phyloP scores from a whole-genome alignment of 805 yeast genomes.

The Sporopachydermia lactativora region DNA sequence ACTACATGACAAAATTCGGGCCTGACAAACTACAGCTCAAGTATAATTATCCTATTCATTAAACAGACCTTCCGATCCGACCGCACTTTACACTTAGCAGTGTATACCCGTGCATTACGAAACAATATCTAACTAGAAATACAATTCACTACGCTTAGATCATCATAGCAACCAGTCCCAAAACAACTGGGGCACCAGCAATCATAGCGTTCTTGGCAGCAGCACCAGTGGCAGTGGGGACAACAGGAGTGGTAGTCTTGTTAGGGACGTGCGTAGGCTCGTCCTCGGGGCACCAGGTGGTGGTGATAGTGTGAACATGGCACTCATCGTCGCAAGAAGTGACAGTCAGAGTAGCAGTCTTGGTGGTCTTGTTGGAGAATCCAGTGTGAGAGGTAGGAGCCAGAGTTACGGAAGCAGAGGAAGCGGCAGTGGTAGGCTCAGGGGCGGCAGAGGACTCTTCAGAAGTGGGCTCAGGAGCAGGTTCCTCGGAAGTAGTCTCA shows the following conservation, averaged over 20 bases:
- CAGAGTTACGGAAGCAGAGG: background rate
- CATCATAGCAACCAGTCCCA: conserved; percentile 1
- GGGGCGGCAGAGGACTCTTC: conserved; percentile 5
- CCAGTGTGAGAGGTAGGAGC: conserved; percentile 1
- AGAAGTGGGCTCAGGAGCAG: background rate
- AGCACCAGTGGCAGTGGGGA: conserved; percentile 1
- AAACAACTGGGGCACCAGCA: background rate
- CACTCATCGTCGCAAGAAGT: background rate
- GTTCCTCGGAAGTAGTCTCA: background rate
- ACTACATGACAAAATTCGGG: too few species aligned
- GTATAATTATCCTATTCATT: too few species aligned
- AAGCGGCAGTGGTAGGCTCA: conserved; percentile 2
- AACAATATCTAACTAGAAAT: too few species aligned
- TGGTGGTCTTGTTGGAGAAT: background rate
- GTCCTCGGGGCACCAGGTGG: background rate
- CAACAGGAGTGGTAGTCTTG: conserved; percentile 3
- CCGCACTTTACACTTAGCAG: too few species aligned
- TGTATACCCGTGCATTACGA: too few species aligned
- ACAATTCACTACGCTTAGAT: conserved; percentile 1
- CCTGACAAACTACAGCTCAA: too few species aligned
- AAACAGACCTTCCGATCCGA: too few species aligned
- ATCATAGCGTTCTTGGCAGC: background rate
- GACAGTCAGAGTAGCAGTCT: background rate
- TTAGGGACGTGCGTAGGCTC: background rate
- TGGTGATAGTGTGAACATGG: background rate